Base-by-base conservation (phyloP, 202 grass and related monocot species). In the Carex arenaria region DNA sequence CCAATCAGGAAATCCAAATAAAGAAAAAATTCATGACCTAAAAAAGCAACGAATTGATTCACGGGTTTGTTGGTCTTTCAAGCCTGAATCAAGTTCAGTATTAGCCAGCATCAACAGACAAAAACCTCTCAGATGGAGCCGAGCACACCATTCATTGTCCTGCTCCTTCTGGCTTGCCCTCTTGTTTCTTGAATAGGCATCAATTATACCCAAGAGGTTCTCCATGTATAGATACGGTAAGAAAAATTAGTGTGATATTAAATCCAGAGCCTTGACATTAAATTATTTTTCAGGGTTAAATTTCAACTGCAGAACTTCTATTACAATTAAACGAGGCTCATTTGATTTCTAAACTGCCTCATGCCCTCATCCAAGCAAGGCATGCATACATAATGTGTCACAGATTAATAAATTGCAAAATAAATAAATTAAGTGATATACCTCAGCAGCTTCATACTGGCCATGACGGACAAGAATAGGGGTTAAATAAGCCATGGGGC, bases 41-140 rank as follows among this genome's bases (percentile, higher is more conserved):
- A 93, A 98, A 88, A 98, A 92, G 82, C 92, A 98, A 73, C 62
- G 53, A 66, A 98, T 86, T 67, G 95, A 86, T 93, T 93, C 92
- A 87, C 86, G 86, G 57, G 87, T 87, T 79, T 91, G 95, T 77
- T 86, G 90, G 80, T 95, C 90, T 89, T 85, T 98, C 71, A 95
- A 83, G 79, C 85, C 82, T 61, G 80, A 83, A 84, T 93, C 89
- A 78, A 87, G 88, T 90, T 90, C 89, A 82, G 85, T 85, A 61
- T 87, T 87, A 64, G 92, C 90, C 77, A 89, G 92, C 84, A 92
- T 75, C 76, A 98, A 77, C 81, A 94, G 80, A 87, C 90, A 98
- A 90, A 93, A 98, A 86, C 95, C 95, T 80, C 85, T 88, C 61
- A 98, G 92, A 90, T 98, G 95, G 62, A 92, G 80, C 18, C 47